phyloP scores from a whole-genome alignment of 352 stramenopile species.

The Saprolegnia parasitica region DNA sequence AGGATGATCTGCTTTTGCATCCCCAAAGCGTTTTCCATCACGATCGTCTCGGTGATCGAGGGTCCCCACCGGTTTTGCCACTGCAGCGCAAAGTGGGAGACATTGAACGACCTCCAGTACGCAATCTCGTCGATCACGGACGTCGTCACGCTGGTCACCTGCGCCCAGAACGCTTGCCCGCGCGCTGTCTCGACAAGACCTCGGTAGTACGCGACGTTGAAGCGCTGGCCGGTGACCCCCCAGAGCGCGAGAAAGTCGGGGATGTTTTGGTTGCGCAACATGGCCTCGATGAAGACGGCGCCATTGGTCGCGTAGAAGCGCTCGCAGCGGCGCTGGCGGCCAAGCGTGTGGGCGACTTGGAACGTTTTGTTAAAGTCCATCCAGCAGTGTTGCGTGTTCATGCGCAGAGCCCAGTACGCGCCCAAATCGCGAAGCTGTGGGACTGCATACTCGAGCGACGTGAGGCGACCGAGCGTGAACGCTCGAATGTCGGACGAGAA shows the following conservation, averaged over 20 bases:
- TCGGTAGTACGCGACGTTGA: not conserved
- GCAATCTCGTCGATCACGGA: not conserved
- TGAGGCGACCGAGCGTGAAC: not conserved
- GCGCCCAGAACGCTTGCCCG: not conserved
- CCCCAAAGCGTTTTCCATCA: constrained; percentile 7
- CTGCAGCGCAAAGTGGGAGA: not conserved
- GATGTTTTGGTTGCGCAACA: constrained; percentile 13
- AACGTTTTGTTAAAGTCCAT: constrained; percentile 18
- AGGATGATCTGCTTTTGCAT: constrained; percentile 7
- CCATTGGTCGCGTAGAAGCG: not conserved
- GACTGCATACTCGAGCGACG: not conserved
- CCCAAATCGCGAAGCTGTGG: not conserved
- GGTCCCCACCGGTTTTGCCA: not conserved
- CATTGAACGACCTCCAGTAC: not conserved
- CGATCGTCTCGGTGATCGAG: not conserved
- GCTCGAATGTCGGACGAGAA: not conserved
- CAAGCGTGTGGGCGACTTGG: constrained; percentile 23
- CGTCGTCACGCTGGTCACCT: not conserved
- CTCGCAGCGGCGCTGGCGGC: not conserved
- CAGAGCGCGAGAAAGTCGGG: not conserved
- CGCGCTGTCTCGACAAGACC: not conserved
- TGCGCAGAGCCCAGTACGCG: not conserved
- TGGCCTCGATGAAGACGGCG: constrained; percentile 19
- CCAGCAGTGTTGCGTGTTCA: constrained; percentile 20
- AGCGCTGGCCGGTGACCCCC: not conserved